These are phyloP conservation scores for Trametes sp. DNA, from an alignment of 1,284 basidiomycete genomes.

Conservation along the genomic window DNA sequence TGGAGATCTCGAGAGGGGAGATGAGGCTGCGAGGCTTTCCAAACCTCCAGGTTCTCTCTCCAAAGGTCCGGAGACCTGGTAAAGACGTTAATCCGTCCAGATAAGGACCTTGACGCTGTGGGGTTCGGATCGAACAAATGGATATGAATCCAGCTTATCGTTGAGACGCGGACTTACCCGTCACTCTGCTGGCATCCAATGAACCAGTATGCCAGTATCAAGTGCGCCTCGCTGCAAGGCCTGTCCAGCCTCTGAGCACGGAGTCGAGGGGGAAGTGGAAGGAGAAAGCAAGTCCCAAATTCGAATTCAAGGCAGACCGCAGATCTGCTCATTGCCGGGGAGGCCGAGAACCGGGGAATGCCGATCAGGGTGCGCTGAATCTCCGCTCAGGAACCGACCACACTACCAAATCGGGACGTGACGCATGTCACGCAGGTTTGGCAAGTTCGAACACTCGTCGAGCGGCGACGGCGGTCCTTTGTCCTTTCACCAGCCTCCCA, in stretches of 20 bases:
- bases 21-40: not conserved
- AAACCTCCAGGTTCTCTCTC: not conserved
- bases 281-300: no score
- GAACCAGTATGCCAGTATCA: no score
- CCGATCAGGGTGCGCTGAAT: not conserved
- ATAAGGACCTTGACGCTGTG: constrained; percentile 20
- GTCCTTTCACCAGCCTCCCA: not conserved
- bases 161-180: not conserved
- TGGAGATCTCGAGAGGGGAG: not conserved
- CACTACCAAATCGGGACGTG: not conserved
- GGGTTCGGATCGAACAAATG: constrained; percentile 12
- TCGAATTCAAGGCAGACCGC: not conserved
- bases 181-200: no score
- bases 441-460: constrained; percentile 1
- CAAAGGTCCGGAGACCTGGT: constrained; percentile 4
- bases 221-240: no score
- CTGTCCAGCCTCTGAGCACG: no score
- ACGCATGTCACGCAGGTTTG: constrained; percentile 11
- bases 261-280: no score
- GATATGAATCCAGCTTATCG: not conserved
- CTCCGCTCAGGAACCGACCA: not conserved
- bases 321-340: not conserved
- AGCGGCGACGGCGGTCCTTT: not conserved
- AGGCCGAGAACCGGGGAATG: constrained; percentile 1
- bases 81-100: constrained; percentile 11